These are phyloP conservation scores for Termitomyces sp. DNA, from an alignment of 768 basidiomycete species.

Conservation along the genomic window DNA sequence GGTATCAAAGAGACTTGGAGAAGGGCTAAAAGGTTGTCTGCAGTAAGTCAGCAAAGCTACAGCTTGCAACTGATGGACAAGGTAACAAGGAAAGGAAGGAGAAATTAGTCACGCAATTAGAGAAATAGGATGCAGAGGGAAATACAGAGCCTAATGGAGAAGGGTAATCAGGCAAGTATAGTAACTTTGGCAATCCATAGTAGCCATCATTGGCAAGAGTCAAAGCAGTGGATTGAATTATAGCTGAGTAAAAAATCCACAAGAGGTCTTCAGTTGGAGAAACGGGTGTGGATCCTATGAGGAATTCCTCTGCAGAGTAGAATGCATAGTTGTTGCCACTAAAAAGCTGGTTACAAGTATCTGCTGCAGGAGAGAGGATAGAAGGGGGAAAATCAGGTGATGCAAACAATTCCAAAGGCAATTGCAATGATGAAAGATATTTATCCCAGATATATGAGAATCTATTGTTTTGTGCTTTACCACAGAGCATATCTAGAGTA, in stretches of 20 bases:
- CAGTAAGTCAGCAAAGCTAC: background rate
- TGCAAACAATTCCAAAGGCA: background rate
- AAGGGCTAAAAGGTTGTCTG: background rate
- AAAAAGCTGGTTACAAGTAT: conserved; percentile 1
- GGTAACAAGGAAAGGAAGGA: background rate
- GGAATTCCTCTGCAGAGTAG: background rate
- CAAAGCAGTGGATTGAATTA: background rate
- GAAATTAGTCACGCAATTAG: background rate
- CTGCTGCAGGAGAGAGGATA: background rate
- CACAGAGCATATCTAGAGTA: background rate
- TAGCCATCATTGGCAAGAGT: background rate
- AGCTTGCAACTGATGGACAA: background rate
- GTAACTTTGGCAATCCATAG: background rate
- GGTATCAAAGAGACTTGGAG: background rate
- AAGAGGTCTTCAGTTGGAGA: background rate
- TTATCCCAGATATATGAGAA: conserved; percentile 6
- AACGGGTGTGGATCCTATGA: background rate
- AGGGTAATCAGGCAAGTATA: background rate
- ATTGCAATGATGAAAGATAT: background rate
- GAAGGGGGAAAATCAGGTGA: background rate
- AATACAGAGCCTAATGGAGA: background rate
- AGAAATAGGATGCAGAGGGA: background rate
- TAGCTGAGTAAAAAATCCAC: background rate
- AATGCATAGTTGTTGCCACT: background rate
- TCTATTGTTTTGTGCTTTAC: background rate